Evolutionary conservation across 208 protist species (phyloP).

Genomic region (Borovskyia barvae): DNA sequence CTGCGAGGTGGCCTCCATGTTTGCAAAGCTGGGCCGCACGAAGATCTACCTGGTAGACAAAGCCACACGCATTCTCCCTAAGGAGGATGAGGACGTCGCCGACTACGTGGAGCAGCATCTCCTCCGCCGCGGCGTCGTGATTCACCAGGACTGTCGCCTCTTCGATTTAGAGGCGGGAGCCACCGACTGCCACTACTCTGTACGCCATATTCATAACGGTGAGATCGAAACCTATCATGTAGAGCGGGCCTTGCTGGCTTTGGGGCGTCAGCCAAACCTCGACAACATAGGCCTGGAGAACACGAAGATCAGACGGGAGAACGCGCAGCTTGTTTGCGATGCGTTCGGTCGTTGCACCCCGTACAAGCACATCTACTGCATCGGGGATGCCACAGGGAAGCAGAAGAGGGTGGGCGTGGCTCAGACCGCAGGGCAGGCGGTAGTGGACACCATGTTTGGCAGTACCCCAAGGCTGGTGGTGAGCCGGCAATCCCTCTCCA

Average conservation of each 20-base stretch:
- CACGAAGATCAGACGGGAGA: slow-evolving; percentile 42
- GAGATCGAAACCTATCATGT: slow-evolving; percentile 44
- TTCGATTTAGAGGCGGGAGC: slow-evolving; percentile 47
- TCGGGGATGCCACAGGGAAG: slow-evolving; percentile 47
- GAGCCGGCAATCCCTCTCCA: slow-evolving; percentile 20
- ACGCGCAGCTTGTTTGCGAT: slow-evolving; percentile 45
- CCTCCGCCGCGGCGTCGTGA: slow-evolving; percentile 36
- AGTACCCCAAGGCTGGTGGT: slow-evolving; percentile 19
- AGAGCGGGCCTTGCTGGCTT: slow-evolving; percentile 55
- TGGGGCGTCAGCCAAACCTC: slow-evolving; percentile 56
- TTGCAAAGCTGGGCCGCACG: slow-evolving; percentile 58
- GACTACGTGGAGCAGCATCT: slow-evolving; percentile 44
- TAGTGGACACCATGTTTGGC: slow-evolving; percentile 66
- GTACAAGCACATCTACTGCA: slow-evolving; percentile 74
- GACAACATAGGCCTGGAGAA: slow-evolving; percentile 54
- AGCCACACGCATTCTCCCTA: slow-evolving; percentile 44
- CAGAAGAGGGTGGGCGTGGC: slow-evolving; percentile 43
- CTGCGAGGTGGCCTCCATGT: slow-evolving; percentile 79
- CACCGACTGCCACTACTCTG: slow-evolving; percentile 44
- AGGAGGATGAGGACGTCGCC: slow-evolving; percentile 71
- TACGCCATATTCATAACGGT: slow-evolving; percentile 32
- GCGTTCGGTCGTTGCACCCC: slow-evolving; percentile 51
- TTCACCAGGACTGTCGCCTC: slow-evolving; percentile 52
- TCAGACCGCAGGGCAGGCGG: slow-evolving; percentile 40
- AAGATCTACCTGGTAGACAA: slow-evolving; percentile 62